A percentile compares a stretch with the other conserved stretches of the same genome.
Conservation (phyloP, 257 asterid genomes). For the Salvia rosmarinus region DNA sequence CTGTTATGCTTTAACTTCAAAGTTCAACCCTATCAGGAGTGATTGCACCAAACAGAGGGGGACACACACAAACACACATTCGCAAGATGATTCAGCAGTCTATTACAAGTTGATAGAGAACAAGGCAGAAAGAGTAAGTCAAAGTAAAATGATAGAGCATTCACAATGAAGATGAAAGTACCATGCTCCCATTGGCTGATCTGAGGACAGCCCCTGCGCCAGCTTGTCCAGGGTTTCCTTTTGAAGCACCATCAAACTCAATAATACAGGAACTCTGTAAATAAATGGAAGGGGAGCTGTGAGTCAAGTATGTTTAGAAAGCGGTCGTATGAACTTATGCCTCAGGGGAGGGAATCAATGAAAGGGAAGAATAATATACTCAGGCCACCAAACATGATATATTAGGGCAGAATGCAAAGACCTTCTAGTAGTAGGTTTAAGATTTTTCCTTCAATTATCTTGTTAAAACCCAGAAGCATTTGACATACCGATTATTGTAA, state of each 20-base stretch:
- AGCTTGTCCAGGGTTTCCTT: constrained; percentile 96
- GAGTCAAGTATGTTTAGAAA: constrained; percentile 27
- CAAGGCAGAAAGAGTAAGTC: not conserved
- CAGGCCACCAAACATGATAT: not conserved
- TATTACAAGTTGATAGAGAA: constrained; percentile 1
- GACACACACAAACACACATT: not conserved
- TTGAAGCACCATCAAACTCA: constrained; percentile 95
- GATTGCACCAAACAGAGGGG: constrained; percentile 8
- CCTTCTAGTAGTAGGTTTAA: not conserved
- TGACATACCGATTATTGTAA: not conserved
- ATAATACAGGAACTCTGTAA: constrained; percentile 69
- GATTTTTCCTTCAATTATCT: not conserved
- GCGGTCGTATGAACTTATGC: not conserved
- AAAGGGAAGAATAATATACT: not conserved
- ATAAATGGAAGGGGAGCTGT: constrained; percentile 34
- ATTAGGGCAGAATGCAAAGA: constrained; percentile 13
- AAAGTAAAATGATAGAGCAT: not conserved
- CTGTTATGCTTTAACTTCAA: not conserved
- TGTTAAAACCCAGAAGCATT: not conserved
- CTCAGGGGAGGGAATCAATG: not conserved
- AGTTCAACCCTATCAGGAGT: not conserved
- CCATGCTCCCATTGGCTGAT: constrained; percentile 82
- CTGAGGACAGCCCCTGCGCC: constrained; percentile 91
- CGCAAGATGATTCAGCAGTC: constrained; percentile 10
- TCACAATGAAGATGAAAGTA: constrained; percentile 22